Evolutionary conservation across 116 monocot genomes (phyloP).

Genomic region (Cymodocea nodosa): DNA sequence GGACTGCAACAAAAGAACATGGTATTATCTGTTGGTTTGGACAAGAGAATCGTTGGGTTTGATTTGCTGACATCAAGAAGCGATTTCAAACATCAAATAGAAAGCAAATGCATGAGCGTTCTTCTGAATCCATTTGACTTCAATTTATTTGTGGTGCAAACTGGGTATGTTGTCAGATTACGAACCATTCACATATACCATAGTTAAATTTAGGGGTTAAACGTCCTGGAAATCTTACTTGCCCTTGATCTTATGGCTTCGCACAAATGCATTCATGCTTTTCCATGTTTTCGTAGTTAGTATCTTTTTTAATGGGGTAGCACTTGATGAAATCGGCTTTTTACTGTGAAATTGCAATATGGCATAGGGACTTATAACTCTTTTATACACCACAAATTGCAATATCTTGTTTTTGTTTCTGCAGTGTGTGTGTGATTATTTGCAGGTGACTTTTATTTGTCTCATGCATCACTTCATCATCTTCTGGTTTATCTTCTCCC

Average conservation of each 20-base stretch:
- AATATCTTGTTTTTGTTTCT: not conserved
- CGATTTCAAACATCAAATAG: slow-evolving; percentile 65
- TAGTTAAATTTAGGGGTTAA: too few relatives aligned
- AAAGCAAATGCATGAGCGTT: slow-evolving; percentile 86
- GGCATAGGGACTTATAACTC: not conserved
- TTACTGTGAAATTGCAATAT: too few relatives aligned
- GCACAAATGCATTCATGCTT: not conserved
- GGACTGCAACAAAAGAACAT: slow-evolving; percentile 63
- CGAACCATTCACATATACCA: too few relatives aligned
- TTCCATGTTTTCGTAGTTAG: not conserved
- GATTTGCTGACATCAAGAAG: slow-evolving; percentile 41
- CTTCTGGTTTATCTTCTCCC: slow-evolving; percentile 4
- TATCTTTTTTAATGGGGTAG: not conserved
- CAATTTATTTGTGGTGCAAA: slow-evolving; percentile 87
- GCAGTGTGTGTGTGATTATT: not conserved
- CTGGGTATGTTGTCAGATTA: slow-evolving; percentile 38
- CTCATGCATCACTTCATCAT: too few relatives aligned
- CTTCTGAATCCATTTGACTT: slow-evolving; percentile 70
- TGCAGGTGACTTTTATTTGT: too few relatives aligned
- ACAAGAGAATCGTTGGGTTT: slow-evolving; percentile 72
- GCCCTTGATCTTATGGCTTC: not conserved
- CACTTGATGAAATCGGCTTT: too few relatives aligned
- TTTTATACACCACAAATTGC: not conserved
- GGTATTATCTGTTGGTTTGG: slow-evolving; percentile 73
- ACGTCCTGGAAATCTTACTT: too few relatives aligned